Base-by-base conservation (phyloP, 208 protist species). In the Borovskyia barvae region DNA sequence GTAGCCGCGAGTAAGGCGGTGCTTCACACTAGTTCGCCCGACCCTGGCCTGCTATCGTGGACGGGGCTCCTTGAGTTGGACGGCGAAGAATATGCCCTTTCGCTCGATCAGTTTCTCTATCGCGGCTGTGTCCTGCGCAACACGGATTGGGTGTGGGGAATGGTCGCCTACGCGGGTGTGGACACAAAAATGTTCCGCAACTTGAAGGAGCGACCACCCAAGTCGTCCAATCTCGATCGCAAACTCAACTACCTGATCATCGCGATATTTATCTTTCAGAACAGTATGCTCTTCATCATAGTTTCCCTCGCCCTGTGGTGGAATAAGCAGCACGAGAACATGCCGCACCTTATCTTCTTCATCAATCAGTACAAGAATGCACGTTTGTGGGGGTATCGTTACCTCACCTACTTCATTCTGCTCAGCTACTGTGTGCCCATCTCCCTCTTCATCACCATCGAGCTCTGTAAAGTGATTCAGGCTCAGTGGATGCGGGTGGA, bases 111-210 rank as follows among this genome's bases (percentile, higher is more conserved):
- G 61, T 87, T 98, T 46, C 53, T 97, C 1, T 95, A 96, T 54
- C 81, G 94, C 24, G 91, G 92, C 37, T 93, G 80, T 59, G 65
- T 93, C 1, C 59, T 98, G 28, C 80, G 82, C 52, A 97, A 97
- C 69, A 97, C 95, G 25, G 76, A 95, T 33, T 97, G 89, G 80
- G 65, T 95, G 9, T 96, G 93, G 78, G 94, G 91, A 32, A 80
- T 97, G 54, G 90, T 97, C n/a, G 68, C 85, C 36, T 98, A 96
- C 66, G 90, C 96, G 0, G 91, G 95, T 30, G 57, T 80, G 8
- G 82, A 97, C 60, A 97, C 94, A 0, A 98, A 97, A 57, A 81
- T 97, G 72, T 87, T 95, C 39, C 80, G 75, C 33, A 97, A 97
- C 53, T 66, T 94, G 33, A 89, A 92, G 68, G 77, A 87, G 65